Conservation (phyloP, 805 yeast genomes). For the Ascoidea rubescens region DNA sequence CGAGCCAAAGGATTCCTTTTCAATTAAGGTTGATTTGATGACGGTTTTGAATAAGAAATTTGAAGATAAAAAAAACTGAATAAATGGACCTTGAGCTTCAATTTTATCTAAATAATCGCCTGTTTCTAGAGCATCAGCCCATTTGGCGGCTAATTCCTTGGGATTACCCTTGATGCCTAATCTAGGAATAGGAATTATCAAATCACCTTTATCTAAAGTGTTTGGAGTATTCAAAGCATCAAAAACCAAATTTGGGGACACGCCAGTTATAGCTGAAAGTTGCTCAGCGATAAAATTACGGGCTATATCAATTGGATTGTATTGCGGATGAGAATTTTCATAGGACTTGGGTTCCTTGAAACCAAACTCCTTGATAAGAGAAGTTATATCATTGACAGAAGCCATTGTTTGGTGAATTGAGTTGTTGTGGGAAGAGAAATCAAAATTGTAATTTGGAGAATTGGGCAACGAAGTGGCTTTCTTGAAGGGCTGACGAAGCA, state of each 20-base stretch:
- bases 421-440: no score
- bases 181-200: slow-evolving; percentile 86
- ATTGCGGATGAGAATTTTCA: slow-evolving; percentile 58
- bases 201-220: slow-evolving; percentile 83
- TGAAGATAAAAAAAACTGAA: slow-evolving; percentile 77
- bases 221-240: slow-evolving; percentile 83
- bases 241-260: slow-evolving; percentile 52
- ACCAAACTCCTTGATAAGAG: slow-evolving; percentile 2
- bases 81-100: slow-evolving; percentile 75
- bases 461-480: no score
- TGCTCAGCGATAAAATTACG: slow-evolving; percentile 82
- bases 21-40: slow-evolving; percentile 50
- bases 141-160: slow-evolving; percentile 55
- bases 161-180: slow-evolving; percentile 79
- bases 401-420: neutral
- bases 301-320: slow-evolving; percentile 74
- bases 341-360: slow-evolving; percentile 25
- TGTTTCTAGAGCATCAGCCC: slow-evolving; percentile 67
- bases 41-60: slow-evolving; percentile 53
- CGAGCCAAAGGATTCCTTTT: slow-evolving; percentile 53
- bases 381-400: slow-evolving; percentile 1
- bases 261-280: slow-evolving; percentile 58
- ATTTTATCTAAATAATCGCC: slow-evolving; percentile 59
- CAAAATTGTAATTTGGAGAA: neutral
- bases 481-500: no score